Evolutionary conservation across 805 yeast species (phyloP).

Genomic region (Candida awuae): DNA sequence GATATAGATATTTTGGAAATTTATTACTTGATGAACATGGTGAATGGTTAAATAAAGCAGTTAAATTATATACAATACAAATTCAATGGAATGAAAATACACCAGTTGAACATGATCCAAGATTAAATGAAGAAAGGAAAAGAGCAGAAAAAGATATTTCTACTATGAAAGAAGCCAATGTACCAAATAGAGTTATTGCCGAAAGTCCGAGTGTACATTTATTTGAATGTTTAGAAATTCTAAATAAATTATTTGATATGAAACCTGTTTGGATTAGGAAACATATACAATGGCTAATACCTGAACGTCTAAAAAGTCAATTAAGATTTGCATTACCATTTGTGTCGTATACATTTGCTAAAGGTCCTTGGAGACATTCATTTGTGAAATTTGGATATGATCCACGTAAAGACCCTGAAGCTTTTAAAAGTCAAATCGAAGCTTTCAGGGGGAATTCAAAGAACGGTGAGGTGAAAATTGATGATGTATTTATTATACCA

Average conservation of each 20-base stretch:
- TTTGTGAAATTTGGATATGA: slow-evolving; percentile 73
- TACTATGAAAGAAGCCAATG: slow-evolving; percentile 20
- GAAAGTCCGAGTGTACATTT: slow-evolving; percentile 29
- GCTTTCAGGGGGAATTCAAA: slow-evolving; percentile 45
- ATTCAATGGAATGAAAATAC: slow-evolving; percentile 40
- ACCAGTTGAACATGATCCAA: slow-evolving; percentile 45
- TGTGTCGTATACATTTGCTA: slow-evolving; percentile 69
- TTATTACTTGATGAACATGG: slow-evolving; percentile 55
- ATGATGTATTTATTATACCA: slow-evolving; percentile 22
- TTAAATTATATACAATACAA: slow-evolving; percentile 47
- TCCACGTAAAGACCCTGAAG: slow-evolving; percentile 50
- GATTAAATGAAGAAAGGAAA: slow-evolving; percentile 39
- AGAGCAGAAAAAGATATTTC: slow-evolving; percentile 29
- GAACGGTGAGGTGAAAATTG: slow-evolving; percentile 14
- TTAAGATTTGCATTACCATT: slow-evolving; percentile 77
- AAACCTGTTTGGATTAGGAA: slow-evolving; percentile 85
- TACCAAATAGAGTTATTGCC: slow-evolving; percentile 18
- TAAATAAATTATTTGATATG: slow-evolving; percentile 45
- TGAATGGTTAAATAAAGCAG: slow-evolving; percentile 33
- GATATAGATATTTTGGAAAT: slow-evolving; percentile 71
- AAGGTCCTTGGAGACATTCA: slow-evolving; percentile 94
- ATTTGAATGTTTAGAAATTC: slow-evolving; percentile 36
- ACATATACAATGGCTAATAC: slow-evolving; percentile 53
- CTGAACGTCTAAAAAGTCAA: slow-evolving; percentile 35
- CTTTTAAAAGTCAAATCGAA: slow-evolving; percentile 73